Base-by-base conservation (phyloP, 148 eudicot species). In the Chenopodium suecicum region DNA sequence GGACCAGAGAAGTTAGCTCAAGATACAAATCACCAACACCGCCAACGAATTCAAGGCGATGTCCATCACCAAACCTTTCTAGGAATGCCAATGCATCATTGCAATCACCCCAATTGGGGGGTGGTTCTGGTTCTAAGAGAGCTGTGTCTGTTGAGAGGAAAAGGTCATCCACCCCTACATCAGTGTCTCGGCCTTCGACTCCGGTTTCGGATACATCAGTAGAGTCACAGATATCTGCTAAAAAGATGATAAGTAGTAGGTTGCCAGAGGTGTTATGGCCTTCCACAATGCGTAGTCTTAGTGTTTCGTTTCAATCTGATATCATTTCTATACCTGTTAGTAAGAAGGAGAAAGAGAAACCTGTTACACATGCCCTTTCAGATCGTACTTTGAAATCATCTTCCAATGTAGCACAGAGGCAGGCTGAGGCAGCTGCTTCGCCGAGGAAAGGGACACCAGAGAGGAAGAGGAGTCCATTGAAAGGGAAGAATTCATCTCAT, bases 281-380 rank as follows among this genome's bases (percentile, higher is more conserved):
- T 58, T 90, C 97, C n/a, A 92, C 97, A 37, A 94, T 90, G 97
- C 91, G 98, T 70, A 94, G 97, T 82, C 88, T 92, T 60, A 92
- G 85, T 82, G 94, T 89, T 78, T 91, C 99, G 50, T 94, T 96
- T 76, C 97, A 94, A 77, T 90, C 97, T 66, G 97, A 94, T 89
- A 73, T 82, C 8, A 82, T 86, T 80, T 92, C 97, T 32, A 79
- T 90, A 41, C 93, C 99, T 79, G 84, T 91, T 78, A 81, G 80
- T 81, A 92, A 90, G 83, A 94, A 84, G 83, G 99, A 91, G 60
- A 96, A 90, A 70, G 99, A 92, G 60, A 96, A 90, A 75, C 89
- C 93, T 29, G 90, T 86, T 84, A 80, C 86, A 79, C 91, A 88
- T 84, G 87, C 90, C 52, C 82, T 84, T 32, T 91, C 94, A 3